Evolutionary conservation across 2,329 filamentous ascomycete genomes (phyloP).

Genomic region (Fusarium cicatricum): DNA sequence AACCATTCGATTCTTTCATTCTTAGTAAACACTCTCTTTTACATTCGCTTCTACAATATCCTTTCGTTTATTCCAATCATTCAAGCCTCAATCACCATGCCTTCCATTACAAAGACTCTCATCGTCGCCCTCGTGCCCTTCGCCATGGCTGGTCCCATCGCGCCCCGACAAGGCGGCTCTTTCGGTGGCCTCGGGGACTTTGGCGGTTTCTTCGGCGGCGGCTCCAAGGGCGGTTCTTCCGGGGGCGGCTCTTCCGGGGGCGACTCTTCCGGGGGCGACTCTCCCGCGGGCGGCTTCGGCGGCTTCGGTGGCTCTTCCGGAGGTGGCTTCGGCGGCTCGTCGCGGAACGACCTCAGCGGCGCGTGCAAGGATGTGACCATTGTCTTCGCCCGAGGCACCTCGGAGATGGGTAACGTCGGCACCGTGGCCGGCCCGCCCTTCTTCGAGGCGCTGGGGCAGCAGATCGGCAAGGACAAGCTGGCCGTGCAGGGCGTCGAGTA

Average conservation of each 20-base stretch:
- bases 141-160: conserved; percentile 35
- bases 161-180: conserved; percentile 18
- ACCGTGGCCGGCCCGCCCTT: conserved; percentile 58
- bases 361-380: conserved; percentile 53
- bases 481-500: conserved; percentile 65
- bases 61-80: conserved; percentile 10
- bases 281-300: too few relatives aligned
- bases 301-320: neutral
- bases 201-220: neutral
- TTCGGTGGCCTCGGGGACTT: too few relatives aligned
- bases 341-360: conserved; percentile 37
- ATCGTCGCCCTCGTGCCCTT: conserved; percentile 36
- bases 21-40: too few relatives aligned
- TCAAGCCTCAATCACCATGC: conserved; percentile 23
- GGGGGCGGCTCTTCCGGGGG: neutral
- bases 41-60: conserved; percentile 14
- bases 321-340: conserved; percentile 23
- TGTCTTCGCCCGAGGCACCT: conserved; percentile 65
- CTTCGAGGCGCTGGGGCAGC: conserved; percentile 53
- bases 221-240: conserved; percentile 27
- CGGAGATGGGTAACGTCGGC: conserved; percentile 62
- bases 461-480: conserved; percentile 53
- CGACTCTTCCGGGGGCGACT: too few relatives aligned
- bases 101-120: conserved; percentile 27
- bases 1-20: neutral